These are phyloP conservation scores for Steccherinum ochraceum DNA, from an alignment of 768 basidiomycete genomes.

Conservation along the genomic window DNA sequence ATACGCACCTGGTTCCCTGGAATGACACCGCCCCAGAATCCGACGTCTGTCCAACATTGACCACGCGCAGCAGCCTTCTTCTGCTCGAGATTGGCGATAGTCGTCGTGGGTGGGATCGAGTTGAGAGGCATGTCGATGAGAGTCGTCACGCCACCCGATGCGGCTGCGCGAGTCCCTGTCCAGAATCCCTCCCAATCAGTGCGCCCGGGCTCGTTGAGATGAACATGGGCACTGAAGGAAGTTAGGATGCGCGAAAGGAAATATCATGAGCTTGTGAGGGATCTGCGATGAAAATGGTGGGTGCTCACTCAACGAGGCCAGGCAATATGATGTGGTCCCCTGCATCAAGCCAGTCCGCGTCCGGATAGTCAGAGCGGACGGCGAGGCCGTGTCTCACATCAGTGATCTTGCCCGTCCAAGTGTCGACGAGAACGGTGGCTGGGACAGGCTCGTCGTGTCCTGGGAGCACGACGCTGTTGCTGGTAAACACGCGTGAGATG, in stretches of 20 bases:
- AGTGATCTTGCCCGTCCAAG: conserved; percentile 33
- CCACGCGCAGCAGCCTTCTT: conserved; percentile 69
- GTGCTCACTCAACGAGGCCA: conserved; percentile 48
- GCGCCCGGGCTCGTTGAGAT: conserved; percentile 90
- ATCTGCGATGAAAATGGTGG: not conserved
- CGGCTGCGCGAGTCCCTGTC: conserved; percentile 87
- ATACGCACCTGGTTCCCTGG: conserved; percentile 78
- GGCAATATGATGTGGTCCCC: conserved; percentile 40
- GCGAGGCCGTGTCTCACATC: conserved; percentile 21
- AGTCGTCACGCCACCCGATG: conserved; percentile 91
- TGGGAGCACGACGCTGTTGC: conserved; percentile 22
- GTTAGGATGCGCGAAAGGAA: not conserved
- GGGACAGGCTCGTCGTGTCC: conserved; percentile 16
- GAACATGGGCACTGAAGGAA: conserved; percentile 70
- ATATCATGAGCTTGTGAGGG: not conserved
- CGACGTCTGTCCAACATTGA: conserved; percentile 77
- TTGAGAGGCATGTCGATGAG: conserved; percentile 98
- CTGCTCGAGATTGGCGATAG: conserved; percentile 60
- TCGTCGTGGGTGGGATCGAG: conserved; percentile 94
- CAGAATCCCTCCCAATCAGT: conserved; percentile 93
- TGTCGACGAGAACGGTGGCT: conserved; percentile 39
- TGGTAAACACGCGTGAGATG: conserved; percentile 14
- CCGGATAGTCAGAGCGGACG: conserved; percentile 16
- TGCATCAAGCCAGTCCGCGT: conserved; percentile 28
- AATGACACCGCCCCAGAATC: conserved; percentile 93